Percentiles rank a stretch among this genome's conserved stretches.
Conservation (phyloP, 495 filamentous ascomycete genomes). For the Astrocystis sublimbata region DNA sequence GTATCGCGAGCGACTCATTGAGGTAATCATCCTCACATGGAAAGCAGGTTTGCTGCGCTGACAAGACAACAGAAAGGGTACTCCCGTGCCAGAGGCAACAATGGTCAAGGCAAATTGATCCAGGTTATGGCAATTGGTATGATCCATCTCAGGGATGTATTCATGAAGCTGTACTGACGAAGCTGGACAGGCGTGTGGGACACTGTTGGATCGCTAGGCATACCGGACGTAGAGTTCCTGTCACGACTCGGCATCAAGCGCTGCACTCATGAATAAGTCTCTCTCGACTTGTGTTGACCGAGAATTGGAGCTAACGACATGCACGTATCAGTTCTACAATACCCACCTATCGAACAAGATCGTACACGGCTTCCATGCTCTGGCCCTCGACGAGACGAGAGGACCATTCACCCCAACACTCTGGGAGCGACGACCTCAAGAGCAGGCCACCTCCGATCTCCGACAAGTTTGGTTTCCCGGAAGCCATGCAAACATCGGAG, state of each 20-base stretch:
- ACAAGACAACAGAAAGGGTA: slow-evolving; percentile 34
- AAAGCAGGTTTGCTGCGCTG: slow-evolving; percentile 33
- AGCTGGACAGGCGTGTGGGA: slow-evolving; percentile 55
- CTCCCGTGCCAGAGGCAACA: slow-evolving; percentile 33
- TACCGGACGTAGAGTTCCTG: slow-evolving; percentile 38
- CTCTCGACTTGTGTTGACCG: not conserved
- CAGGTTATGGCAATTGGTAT: slow-evolving; percentile 49
- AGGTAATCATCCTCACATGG: slow-evolving; percentile 22
- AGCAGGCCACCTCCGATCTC: slow-evolving; percentile 51
- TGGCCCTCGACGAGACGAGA: slow-evolving; percentile 71
- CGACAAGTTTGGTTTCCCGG: slow-evolving; percentile 75
- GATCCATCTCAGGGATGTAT: not conserved
- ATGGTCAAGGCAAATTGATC: slow-evolving; percentile 40
- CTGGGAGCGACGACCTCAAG: slow-evolving; percentile 50
- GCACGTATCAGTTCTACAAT: slow-evolving; percentile 57
- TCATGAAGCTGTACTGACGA: not conserved
- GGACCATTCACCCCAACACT: slow-evolving; percentile 64
- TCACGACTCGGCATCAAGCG: slow-evolving; percentile 40
- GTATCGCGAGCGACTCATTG: slow-evolving; percentile 38
- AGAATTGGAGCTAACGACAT: slow-evolving; percentile 19
- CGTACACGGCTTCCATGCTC: slow-evolving; percentile 70
- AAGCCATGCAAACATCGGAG: slow-evolving; percentile 66
- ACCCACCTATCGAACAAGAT: slow-evolving; percentile 58
- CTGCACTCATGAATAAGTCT: slow-evolving; percentile 48
- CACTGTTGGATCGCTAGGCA: slow-evolving; percentile 60